These are phyloP conservation scores for Eucalyptus cladocalyx DNA, from an alignment of 345 rosid species.

Conservation along the genomic window DNA sequence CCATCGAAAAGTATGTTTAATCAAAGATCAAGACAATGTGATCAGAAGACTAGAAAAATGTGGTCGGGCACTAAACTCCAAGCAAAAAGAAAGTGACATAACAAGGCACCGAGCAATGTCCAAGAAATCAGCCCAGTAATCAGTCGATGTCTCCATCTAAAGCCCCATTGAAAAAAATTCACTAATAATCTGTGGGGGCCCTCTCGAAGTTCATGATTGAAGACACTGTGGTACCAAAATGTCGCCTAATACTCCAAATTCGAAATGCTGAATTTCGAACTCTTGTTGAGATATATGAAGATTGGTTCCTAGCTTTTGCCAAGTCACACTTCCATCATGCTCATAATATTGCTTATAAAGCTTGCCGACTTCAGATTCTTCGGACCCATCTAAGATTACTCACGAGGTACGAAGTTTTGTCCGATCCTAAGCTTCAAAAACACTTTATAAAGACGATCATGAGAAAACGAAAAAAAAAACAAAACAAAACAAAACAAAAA, in stretches of 20 bases:
- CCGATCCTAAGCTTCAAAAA: neutral
- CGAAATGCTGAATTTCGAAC: neutral
- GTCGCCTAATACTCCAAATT: neutral
- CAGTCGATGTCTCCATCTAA: neutral
- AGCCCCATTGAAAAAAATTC: neutral
- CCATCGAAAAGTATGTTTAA: neutral
- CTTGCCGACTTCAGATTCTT: neutral
- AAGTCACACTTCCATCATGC: neutral
- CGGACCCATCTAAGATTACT: neutral
- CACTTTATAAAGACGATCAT: neutral
- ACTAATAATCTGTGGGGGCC: neutral
- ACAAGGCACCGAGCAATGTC: neutral
- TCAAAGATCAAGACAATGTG: neutral
- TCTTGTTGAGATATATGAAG: neutral
- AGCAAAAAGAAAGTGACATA: neutral
- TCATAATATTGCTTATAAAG: neutral
- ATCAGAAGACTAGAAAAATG: neutral
- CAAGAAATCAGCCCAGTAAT: neutral
- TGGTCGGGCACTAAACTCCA: neutral
- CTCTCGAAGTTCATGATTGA: neutral
- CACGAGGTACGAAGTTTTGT: neutral
- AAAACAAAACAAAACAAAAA: neutral
- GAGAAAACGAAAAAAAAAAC: neutral
- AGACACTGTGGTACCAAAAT: neutral
- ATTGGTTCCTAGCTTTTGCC: neutral